Evolutionary conservation across 176 grass and related monocot genomes (phyloP).

Genomic region (Alopecurus myosuroides): DNA sequence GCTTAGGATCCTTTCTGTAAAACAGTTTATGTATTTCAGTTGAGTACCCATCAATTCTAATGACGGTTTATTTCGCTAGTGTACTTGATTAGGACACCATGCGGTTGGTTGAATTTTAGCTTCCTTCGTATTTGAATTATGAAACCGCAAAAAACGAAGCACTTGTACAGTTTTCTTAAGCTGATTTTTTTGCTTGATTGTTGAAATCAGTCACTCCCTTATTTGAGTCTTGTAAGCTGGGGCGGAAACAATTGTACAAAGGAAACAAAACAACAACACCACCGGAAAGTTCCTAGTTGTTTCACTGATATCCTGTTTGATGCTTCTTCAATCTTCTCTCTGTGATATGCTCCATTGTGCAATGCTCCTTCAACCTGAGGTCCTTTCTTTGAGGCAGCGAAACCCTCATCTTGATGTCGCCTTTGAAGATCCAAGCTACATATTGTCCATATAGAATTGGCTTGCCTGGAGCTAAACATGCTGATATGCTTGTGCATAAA

Average conservation of each 20-base stretch:
- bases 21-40: not conserved
- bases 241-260: not conserved
- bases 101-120: not conserved
- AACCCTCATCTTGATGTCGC: not conserved
- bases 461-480: not conserved
- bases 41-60: not conserved
- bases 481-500: not conserved
- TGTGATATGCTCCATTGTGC: not conserved
- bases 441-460: not conserved
- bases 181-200: constrained; percentile 3
- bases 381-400: not conserved
- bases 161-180: not conserved
- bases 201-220: not conserved
- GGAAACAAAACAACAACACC: not conserved
- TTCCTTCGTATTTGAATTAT: constrained; percentile 21
- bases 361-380: not conserved
- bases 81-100: constrained; percentile 15
- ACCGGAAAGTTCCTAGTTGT: not conserved
- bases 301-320: not conserved
- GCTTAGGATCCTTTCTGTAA: no score
- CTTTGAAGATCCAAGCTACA: not conserved
- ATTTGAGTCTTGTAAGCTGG: no score
- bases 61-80: constrained; percentile 12
- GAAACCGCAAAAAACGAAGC: not conserved
- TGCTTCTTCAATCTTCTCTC: not conserved